Base-by-base conservation (phyloP, 2,329 filamentous ascomycete species). In the Gyromitra esculenta region DNA sequence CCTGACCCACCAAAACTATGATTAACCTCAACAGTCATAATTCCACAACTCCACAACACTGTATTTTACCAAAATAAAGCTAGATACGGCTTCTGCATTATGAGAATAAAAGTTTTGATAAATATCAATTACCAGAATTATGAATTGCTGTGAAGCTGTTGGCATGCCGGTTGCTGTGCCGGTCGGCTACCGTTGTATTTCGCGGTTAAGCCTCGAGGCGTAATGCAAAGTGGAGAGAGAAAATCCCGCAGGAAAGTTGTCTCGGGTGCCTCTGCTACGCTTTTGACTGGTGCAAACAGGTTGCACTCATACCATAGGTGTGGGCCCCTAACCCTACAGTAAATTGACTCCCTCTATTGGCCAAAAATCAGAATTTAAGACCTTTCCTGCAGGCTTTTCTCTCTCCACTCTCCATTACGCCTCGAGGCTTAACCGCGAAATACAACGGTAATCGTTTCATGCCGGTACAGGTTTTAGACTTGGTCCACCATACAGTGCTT, bases 241-340 rank as follows among this genome's bases (percentile, higher is more conserved):
- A 31, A 31, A 31, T 1, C 25, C 25, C 25, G 48, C 18, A 52
- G 48, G 48, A 52, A 52, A 21, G 18, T 52, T 21, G 18, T 52
- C 48, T 52, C 7, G 18, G 18, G 18, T 52, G 48, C 48, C 48
- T 52, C 48, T 52, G 18, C 18, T 52, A 25, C 18, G 48, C 48
- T 52, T 52, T 52, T 52, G 48, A 52, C n/a, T 52, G 48, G 18
- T 52, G 18, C 18, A 25, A 52, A 52, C n/a, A 25, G n/a, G n/a
- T 52, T 52, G 48, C 18, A 25, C n/a, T 52, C 48, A 52, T 52
- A 52, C 18, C 6, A 11, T 25, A 52, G 0, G 48, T 25, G 48
- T 25, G 18, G 15, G 15, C 18, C 48, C 48, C 18, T 52, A 25
- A 21, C 48, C 48, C 48, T 52, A 52, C 48, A 52, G 7, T 52